Evolutionary conservation across 2,329 filamentous ascomycete genomes (phyloP).

Genomic region (Allantophomopsis lycopodina): DNA sequence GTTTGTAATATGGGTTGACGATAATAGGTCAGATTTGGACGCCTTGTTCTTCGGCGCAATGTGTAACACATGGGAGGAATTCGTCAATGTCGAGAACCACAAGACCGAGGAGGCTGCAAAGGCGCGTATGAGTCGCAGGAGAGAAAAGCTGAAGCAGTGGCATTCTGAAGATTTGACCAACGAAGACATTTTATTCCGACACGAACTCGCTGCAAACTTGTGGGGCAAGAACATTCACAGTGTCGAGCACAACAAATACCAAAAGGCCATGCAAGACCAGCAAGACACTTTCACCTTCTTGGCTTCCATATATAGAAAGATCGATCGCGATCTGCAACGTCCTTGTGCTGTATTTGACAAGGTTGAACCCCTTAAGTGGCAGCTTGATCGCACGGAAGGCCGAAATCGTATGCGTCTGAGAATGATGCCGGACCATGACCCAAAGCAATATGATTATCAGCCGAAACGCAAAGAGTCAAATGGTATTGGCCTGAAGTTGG

Average conservation of each 20-base stretch:
- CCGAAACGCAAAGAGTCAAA: constrained; percentile 60
- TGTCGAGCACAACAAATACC: constrained; percentile 83
- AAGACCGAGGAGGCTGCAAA: constrained; percentile 65
- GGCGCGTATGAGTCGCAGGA: constrained; percentile 56
- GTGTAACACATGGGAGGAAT: constrained; percentile 77
- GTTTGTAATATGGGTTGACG: constrained; percentile 80
- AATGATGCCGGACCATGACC: constrained; percentile 63
- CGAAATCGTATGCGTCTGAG: constrained; percentile 89
- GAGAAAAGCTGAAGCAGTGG: constrained; percentile 75
- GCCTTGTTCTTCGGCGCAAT: constrained; percentile 69
- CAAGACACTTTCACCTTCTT: constrained; percentile 79
- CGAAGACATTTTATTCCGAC: constrained; percentile 63
- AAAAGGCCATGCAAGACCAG: constrained; percentile 79
- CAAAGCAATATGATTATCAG: constrained; percentile 61
- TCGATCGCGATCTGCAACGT: constrained; percentile 64
- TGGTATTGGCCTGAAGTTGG: constrained; percentile 21
- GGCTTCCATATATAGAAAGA: constrained; percentile 59
- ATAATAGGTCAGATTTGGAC: constrained; percentile 67
- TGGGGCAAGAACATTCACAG: constrained; percentile 96
- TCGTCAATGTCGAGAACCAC: constrained; percentile 69
- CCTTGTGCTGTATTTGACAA: constrained; percentile 72
- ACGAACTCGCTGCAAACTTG: constrained; percentile 73
- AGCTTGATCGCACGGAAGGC: constrained; percentile 88
- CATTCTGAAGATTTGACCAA: constrained; percentile 51
- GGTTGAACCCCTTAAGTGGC: constrained; percentile 59